These are phyloP conservation scores for Macrocybe gigantea DNA, from an alignment of 768 basidiomycete species.

Conservation along the genomic window DNA sequence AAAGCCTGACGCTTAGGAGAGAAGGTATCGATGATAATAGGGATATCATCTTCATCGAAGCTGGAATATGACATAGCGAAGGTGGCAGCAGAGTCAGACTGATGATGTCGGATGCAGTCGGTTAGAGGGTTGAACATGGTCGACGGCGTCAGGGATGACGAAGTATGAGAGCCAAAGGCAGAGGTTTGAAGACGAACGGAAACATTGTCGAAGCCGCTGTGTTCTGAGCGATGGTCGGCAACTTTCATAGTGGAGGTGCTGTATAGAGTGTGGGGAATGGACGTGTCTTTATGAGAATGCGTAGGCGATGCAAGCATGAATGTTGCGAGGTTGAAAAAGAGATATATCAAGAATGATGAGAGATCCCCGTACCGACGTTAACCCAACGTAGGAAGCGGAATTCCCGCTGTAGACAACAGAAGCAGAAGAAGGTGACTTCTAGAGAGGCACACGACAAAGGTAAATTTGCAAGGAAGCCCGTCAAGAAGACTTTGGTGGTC, in stretches of 20 bases:
- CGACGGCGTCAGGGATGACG: conserved; percentile 4
- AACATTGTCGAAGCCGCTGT: conserved; percentile 10
- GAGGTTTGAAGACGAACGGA: conserved; percentile 13
- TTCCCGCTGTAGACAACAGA: not conserved
- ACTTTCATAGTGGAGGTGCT: conserved; percentile 13
- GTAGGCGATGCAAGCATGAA: conserved; percentile 14
- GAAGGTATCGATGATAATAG: conserved; percentile 17
- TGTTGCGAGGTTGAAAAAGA: conserved; percentile 8
- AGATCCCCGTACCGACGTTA: conserved; percentile 22
- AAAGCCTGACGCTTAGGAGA: conserved; percentile 18
- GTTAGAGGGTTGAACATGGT: conserved; percentile 2
- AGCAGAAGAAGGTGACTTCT: conserved; percentile 1
- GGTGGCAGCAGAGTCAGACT: no score
- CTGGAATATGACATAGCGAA: conserved; percentile 1
- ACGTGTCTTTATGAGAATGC: conserved; percentile 15
- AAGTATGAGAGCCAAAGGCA: conserved; percentile 10
- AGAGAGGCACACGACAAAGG: conserved; percentile 1
- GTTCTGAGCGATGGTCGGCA: conserved; percentile 14
- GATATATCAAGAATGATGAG: conserved; percentile 14
- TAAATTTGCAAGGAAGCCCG: no score
- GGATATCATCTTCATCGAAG: conserved; percentile 6
- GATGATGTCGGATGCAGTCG: not conserved
- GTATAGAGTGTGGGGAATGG: conserved; percentile 7
- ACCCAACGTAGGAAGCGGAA: conserved; percentile 4
- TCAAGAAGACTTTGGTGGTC: no score